These are phyloP conservation scores for Barnettozyma californica DNA, from an alignment of 805 yeast species.

Conservation along the genomic window DNA sequence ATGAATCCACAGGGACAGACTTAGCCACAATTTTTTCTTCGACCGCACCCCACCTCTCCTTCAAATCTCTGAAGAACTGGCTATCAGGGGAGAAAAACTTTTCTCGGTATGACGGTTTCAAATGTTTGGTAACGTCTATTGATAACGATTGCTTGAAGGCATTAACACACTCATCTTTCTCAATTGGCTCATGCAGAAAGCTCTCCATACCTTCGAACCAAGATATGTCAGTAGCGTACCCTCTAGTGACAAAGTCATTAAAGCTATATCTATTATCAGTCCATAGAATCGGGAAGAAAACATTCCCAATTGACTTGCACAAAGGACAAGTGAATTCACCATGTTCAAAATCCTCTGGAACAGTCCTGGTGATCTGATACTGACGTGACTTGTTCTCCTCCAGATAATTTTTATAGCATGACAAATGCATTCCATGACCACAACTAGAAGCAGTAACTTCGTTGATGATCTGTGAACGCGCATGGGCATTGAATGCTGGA, in stretches of 20 bases:
- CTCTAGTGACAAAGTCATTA: constrained; percentile 7
- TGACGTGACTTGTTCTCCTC: constrained; percentile 49
- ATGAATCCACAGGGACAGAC: constrained; percentile 23
- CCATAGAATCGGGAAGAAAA: constrained; percentile 76
- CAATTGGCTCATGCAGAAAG: constrained; percentile 6
- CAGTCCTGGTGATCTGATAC: constrained; percentile 73
- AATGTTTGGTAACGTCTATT: neutral
- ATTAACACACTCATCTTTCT: constrained; percentile 1
- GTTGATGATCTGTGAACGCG: constrained; percentile 14
- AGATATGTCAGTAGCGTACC: constrained; percentile 1
- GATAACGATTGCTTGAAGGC: constrained; percentile 13
- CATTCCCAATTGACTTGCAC: constrained; percentile 81
- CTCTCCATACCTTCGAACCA: constrained; percentile 19
- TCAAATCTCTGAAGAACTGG: constrained; percentile 6
- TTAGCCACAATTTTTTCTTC: constrained; percentile 28
- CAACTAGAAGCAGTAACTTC: constrained; percentile 55
- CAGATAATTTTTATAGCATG: constrained; percentile 65
- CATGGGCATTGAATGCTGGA: constrained; percentile 57
- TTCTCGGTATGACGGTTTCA: constrained; percentile 10
- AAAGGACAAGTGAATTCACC: constrained; percentile 85
- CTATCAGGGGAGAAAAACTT: constrained; percentile 3
- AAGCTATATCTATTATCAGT: constrained; percentile 35
- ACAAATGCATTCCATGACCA: constrained; percentile 90
- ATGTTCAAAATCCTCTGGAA: constrained; percentile 67
- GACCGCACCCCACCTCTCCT: constrained; percentile 8